phyloP scores from a whole-genome alignment of 2,329 filamentous ascomycete genomes.

The Cercospora sp. region DNA sequence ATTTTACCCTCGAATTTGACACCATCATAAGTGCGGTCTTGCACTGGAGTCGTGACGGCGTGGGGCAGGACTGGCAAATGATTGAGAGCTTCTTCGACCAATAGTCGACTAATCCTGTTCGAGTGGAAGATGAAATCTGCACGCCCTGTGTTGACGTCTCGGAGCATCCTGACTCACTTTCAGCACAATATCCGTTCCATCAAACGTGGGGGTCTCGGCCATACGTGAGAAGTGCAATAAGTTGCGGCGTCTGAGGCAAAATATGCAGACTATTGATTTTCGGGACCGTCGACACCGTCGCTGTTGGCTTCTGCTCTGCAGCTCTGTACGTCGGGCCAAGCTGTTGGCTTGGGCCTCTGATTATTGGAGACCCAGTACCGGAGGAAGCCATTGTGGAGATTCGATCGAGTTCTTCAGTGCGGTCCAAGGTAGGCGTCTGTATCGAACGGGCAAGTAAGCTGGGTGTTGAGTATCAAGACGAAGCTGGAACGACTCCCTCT shows the following conservation, averaged over 20 bases:
- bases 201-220: slow-evolving; percentile 38
- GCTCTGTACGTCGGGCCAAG: slow-evolving; percentile 79
- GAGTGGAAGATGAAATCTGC: slow-evolving; percentile 99
- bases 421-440: background rate
- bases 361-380: slow-evolving; percentile 24
- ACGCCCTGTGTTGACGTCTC: slow-evolving; percentile 82
- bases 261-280: slow-evolving; percentile 85
- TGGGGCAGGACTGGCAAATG: slow-evolving; percentile 90
- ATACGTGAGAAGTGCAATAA: slow-evolving; percentile 96
- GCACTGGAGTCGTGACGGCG: slow-evolving; percentile 82
- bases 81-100: slow-evolving; percentile 96
- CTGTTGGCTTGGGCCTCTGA: slow-evolving; percentile 54
- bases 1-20: slow-evolving; percentile 98
- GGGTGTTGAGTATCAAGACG: background rate
- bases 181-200: background rate
- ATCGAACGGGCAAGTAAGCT: background rate
- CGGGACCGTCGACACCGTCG: slow-evolving; percentile 80
- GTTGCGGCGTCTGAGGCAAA: slow-evolving; percentile 87
- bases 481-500: background rate
- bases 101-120: slow-evolving; percentile 92
- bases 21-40: slow-evolving; percentile 78
- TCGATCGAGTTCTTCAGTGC: background rate
- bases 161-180: slow-evolving; percentile 73
- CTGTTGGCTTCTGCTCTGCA: slow-evolving; percentile 66
- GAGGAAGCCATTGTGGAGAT: background rate